Base-by-base conservation (phyloP, 2,329 filamentous ascomycete species). In the Pyrenophora graminea region DNA sequence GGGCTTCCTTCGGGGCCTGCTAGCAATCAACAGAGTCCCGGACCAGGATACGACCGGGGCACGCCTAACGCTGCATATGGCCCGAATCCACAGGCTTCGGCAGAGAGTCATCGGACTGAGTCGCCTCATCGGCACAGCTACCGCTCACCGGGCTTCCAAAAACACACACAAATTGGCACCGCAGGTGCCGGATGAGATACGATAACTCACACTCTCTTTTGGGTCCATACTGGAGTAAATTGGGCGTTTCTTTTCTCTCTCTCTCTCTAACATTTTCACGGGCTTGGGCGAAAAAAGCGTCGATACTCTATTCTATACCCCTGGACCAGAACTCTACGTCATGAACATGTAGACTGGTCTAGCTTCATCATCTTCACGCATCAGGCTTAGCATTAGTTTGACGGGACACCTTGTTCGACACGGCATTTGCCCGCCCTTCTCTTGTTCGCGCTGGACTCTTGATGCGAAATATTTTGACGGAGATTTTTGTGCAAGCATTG, bases 81-180 rank as follows among this genome's bases (percentile, higher is more conserved):
- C 19, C 64, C 69, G 13, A 63, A 64, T 12, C 54, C 68, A n/a
- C 66, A 71, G 36, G 68, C 58, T 10, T 72, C 69, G 5, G 44
- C 65, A 25, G 69, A 72, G 41, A 68, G 66, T 33, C 68, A 73
- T 46, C 67, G 71, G 7, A 72, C 66, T 21, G 69, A 63, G 17
- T 71, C 68, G 19, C 72, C 71, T 21, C 70, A 73, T 55, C 66
- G 72, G 27, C 69, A 74, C 33, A 73, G 71, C 56, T 74, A 73
- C 47, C 69, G 69, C 19, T 69, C 68, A 23, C 69, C 71, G 15
- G 66, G 66, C 19, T 69, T 67, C 32, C 70, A 70, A 48, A 72
- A 71, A 53, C 68, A 70, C 30, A 64, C 63, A 43, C 67, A 68
- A 40, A 65, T 72, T 31, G 68, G 71, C 40, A 72, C 68, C 15